phyloP scores from a whole-genome alignment of 2,329 filamentous ascomycete genomes.

The Ophiobolus disseminans region DNA sequence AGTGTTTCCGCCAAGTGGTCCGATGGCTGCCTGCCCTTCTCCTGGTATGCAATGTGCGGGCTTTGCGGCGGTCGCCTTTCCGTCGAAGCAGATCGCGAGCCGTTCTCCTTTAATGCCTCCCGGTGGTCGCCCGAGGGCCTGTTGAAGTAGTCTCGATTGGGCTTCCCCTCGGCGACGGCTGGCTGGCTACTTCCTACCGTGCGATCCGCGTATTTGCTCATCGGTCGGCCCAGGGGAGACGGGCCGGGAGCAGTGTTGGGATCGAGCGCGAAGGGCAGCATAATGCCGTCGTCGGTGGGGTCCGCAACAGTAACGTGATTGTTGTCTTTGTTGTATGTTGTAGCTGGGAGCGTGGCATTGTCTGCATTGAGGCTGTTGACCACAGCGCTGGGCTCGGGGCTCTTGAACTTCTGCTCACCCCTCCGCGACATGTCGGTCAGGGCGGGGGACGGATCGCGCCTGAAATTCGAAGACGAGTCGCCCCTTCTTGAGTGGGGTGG shows the following conservation, averaged over 20 bases:
- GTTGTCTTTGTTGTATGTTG: constrained; percentile 75
- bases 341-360: constrained; percentile 73
- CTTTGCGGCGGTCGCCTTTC: constrained; percentile 61
- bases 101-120: constrained; percentile 51
- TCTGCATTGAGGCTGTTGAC: constrained; percentile 52
- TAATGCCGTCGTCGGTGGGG: constrained; percentile 64
- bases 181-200: constrained; percentile 22
- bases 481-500: constrained; percentile 44
- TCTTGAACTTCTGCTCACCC: no score
- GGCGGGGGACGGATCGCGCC: constrained; percentile 48
- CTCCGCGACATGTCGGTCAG: constrained; percentile 40
- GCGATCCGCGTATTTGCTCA: constrained; percentile 38
- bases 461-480: constrained; percentile 47
- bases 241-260: constrained; percentile 55
- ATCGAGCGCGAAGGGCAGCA: constrained; percentile 61
- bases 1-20: constrained; percentile 66
- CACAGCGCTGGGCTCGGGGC: no score
- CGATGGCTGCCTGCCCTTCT: constrained; percentile 73
- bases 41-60: constrained; percentile 91
- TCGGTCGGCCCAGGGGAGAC: constrained; percentile 45
- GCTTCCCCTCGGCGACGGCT: constrained; percentile 34
- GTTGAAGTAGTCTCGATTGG: constrained; percentile 55
- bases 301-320: constrained; percentile 72
- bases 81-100: constrained; percentile 55
- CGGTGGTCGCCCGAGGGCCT: constrained; percentile 46